Evolutionary conservation across 805 yeast genomes (phyloP).

Genomic region (Starmerella ratchasimensis): DNA sequence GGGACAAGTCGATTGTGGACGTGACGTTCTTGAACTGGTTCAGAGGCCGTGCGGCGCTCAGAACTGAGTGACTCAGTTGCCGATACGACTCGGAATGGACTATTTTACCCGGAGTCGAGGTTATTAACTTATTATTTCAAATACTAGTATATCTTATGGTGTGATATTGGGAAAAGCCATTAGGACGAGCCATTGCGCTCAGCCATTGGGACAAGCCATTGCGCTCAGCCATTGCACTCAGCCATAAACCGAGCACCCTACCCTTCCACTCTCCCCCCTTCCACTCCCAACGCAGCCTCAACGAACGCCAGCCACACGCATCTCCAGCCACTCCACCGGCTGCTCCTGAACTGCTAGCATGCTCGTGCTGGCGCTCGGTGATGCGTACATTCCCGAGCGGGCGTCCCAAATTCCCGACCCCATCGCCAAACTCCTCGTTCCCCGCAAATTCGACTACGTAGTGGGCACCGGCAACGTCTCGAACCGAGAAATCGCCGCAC

Average conservation of each 20-base stretch:
- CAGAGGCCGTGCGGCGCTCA: conserved; percentile 4
- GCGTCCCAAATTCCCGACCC: conserved; percentile 39
- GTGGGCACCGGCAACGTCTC: conserved; percentile 75
- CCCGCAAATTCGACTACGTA: conserved; percentile 78
- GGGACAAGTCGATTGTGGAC: conserved; percentile 12
- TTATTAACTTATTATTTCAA: too few relatives aligned
- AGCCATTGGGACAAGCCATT: too few relatives aligned
- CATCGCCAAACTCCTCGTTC: conserved; percentile 64
- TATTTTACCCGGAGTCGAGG: too few relatives aligned
- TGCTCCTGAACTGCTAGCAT: too few relatives aligned
- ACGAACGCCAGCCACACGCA: background rate
- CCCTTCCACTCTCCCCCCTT: too few relatives aligned
- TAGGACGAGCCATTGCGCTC: too few relatives aligned
- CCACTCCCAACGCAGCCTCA: background rate
- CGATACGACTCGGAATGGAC: too few relatives aligned
- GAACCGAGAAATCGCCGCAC: conserved; percentile 45
- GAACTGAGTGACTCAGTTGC: too few relatives aligned
- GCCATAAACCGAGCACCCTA: too few relatives aligned
- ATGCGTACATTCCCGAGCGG: conserved; percentile 78
- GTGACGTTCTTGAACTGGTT: conserved; percentile 18
- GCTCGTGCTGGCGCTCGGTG: conserved; percentile 76
- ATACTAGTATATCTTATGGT: too few relatives aligned
- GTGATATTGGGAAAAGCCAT: too few relatives aligned
- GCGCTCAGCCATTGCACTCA: too few relatives aligned
- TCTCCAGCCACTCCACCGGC: background rate